Conservation (phyloP, 176 grass and related monocot species). For the Aechmea fasciata region DNA sequence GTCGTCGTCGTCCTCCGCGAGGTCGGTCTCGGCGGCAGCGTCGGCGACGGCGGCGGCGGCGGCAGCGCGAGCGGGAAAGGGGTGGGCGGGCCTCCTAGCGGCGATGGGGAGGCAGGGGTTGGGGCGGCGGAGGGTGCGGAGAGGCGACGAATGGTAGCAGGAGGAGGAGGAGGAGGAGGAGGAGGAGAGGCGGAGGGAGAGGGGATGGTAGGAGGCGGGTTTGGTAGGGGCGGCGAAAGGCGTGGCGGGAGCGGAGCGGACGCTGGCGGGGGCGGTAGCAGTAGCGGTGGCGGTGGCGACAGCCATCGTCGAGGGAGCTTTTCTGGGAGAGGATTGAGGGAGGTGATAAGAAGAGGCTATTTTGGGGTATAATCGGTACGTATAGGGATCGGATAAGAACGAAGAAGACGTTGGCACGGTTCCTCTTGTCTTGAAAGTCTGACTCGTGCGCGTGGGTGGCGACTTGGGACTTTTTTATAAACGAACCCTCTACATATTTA, state of each 20-base stretch:
- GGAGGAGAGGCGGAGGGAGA: slow-evolving; percentile 14
- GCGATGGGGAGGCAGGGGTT: slow-evolving; percentile 30
- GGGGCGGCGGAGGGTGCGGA: slow-evolving; percentile 19
- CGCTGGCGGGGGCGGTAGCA: neutral
- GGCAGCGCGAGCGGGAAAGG: slow-evolving; percentile 30
- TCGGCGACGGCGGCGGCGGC: slow-evolving; percentile 30
- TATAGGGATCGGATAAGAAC: too few relatives aligned
- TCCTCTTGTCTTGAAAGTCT: too few relatives aligned
- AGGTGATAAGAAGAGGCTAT: neutral
- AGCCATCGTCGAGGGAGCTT: neutral
- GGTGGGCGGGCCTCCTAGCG: slow-evolving; percentile 30
- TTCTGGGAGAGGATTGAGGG: neutral
- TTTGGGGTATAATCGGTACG: too few relatives aligned
- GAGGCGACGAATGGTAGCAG: slow-evolving; percentile 30
- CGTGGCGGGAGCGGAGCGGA: slow-evolving; percentile 6
- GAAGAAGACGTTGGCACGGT: too few relatives aligned
- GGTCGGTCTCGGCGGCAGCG: slow-evolving; percentile 35
- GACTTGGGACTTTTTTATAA: too few relatives aligned
- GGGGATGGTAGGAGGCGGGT: slow-evolving; percentile 15
- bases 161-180: slow-evolving; percentile 18
- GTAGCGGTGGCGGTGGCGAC: neutral
- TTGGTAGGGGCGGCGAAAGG: neutral
- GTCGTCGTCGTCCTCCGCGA: slow-evolving; percentile 30
- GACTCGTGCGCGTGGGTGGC: too few relatives aligned
- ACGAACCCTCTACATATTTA: too few relatives aligned